Evolutionary conservation across 2,329 filamentous ascomycete genomes (phyloP).

Genomic region (Simplicillium sp.): DNA sequence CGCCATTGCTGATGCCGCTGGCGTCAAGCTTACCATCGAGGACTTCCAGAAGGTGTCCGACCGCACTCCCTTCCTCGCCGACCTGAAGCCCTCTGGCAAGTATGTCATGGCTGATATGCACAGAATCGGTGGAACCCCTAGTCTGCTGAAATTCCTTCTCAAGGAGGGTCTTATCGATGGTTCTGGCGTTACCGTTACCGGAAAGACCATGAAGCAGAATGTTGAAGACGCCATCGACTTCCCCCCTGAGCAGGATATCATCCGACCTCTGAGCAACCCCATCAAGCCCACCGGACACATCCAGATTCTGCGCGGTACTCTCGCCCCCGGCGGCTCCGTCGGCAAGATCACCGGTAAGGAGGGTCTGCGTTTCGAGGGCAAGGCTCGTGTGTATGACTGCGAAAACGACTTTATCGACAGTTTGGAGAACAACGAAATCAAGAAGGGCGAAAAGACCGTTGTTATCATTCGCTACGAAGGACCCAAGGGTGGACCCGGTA

Average conservation of each 20-base stretch:
- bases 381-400: conserved; percentile 78
- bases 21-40: conserved; percentile 73
- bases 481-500: conserved; percentile 85
- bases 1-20: conserved; percentile 73
- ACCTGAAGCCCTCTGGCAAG: conserved; percentile 77
- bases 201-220: conserved; percentile 83
- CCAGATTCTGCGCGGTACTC: conserved; percentile 77
- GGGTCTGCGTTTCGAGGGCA: conserved; percentile 71
- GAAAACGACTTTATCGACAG: conserved; percentile 73
- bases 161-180: conserved; percentile 77
- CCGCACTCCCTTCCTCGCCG: conserved; percentile 68
- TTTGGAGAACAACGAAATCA: conserved; percentile 67
- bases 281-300: conserved; percentile 84
- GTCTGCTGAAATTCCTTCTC: conserved; percentile 79
- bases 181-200: conserved; percentile 72
- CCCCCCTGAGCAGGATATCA: conserved; percentile 70
- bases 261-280: conserved; percentile 63
- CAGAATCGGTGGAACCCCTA: conserved; percentile 78
- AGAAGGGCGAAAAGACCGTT: conserved; percentile 79
- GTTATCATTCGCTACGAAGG: conserved; percentile 90
- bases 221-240: conserved; percentile 66
- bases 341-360: conserved; percentile 97
- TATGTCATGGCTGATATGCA: conserved; percentile 80
- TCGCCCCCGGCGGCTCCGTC: conserved; percentile 81
- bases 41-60: conserved; percentile 80